Evolutionary conservation across 108 stramenopile genomes (phyloP).

Genomic region (Skeletonema tropicum): DNA sequence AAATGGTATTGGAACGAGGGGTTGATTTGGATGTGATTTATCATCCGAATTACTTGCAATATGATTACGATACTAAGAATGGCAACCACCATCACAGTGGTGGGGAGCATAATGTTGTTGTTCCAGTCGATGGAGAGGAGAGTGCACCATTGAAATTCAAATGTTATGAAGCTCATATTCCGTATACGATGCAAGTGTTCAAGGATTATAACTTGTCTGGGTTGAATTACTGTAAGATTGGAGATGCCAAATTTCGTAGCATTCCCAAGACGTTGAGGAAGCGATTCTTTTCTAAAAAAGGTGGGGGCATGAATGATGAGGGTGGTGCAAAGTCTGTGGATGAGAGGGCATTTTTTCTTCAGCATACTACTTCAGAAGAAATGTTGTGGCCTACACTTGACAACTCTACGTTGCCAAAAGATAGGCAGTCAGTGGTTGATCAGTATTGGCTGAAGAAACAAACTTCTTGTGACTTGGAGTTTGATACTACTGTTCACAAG

Average conservation of each 20-base stretch:
- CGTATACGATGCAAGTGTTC: conserved; percentile 92
- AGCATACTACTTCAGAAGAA: conserved; percentile 23
- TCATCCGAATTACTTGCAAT: conserved; percentile 73
- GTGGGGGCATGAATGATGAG: conserved; percentile 3
- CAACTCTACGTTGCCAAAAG: background rate
- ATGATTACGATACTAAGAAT: conserved; percentile 53
- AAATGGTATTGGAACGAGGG: conserved; percentile 77
- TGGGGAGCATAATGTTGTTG: background rate
- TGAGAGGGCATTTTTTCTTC: conserved; percentile 28
- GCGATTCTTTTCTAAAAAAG: conserved; percentile 7
- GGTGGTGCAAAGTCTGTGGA: conserved; percentile 9
- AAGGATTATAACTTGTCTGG: conserved; percentile 79
- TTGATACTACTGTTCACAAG: conserved; percentile 71
- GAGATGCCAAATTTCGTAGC: conserved; percentile 59
- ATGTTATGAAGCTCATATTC: conserved; percentile 92
- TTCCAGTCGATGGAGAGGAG: conserved; percentile 19
- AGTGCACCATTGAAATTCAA: conserved; percentile 63
- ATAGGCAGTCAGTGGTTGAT: background rate
- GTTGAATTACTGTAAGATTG: conserved; percentile 78
- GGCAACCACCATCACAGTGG: background rate
- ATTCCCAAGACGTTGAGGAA: conserved; percentile 50
- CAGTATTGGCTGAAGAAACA: conserved; percentile 57
- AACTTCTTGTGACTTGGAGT: conserved; percentile 79
- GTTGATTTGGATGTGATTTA: conserved; percentile 62
- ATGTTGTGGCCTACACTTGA: conserved; percentile 38